Evolutionary conservation across 1,284 basidiomycete species (phyloP).

Genomic region (Ceratobasidium theobromae): DNA sequence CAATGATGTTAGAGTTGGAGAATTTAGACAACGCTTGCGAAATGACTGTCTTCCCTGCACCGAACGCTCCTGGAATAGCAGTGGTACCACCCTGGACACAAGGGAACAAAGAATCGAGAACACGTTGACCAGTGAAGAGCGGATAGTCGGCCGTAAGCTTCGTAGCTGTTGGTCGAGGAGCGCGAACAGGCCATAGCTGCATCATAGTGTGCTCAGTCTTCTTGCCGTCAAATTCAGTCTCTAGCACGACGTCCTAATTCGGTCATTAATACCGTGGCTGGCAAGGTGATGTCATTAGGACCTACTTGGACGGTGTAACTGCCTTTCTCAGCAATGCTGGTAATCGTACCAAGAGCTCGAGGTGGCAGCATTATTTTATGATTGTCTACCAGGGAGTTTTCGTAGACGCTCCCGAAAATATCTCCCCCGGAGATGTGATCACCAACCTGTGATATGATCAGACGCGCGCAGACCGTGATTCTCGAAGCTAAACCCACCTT

Average conservation of each 20-base stretch:
- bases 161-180: constrained; percentile 91
- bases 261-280: constrained; percentile 4
- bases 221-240: constrained; percentile 98
- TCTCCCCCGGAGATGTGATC: constrained; percentile 98
- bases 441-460: constrained; percentile 63
- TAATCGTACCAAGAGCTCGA: constrained; percentile 92
- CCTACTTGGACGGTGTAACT: constrained; percentile 88
- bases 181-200: constrained; percentile 99
- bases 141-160: constrained; percentile 94
- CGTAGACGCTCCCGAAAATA: constrained; percentile 93
- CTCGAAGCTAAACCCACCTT: constrained; percentile 53
- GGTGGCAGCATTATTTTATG: constrained; percentile 98
- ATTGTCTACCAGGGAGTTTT: constrained; percentile 94
- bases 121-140: constrained; percentile 94
- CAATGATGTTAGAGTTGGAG: constrained; percentile 99
- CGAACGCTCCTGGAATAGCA: constrained; percentile 98
- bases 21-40: constrained; percentile 97
- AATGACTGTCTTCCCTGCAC: constrained; percentile 97
- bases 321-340: constrained; percentile 91
- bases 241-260: constrained; percentile 84
- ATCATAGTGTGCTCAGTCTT: constrained; percentile 92
- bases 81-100: constrained; percentile 99
- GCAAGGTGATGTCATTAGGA: constrained; percentile 32
- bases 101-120: constrained; percentile 96
- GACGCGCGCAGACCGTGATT: constrained; percentile 24